These are phyloP conservation scores for Rhodotorula graminis DNA, from an alignment of 768 basidiomycete genomes.

Conservation along the genomic window DNA sequence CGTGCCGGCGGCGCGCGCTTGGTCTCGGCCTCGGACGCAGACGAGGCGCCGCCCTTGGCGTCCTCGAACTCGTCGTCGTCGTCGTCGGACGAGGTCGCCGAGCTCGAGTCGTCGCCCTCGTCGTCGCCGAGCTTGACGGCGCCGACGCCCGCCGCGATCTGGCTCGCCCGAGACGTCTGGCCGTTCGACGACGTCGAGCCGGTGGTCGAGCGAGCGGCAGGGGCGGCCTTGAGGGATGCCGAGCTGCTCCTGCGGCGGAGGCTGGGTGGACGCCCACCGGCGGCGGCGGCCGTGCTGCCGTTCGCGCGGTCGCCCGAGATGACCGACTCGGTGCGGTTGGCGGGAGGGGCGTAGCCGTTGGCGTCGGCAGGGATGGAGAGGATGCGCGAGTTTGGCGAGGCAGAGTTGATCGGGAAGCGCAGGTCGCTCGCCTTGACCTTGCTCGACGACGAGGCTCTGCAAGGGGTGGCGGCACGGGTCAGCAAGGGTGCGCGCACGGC, in stretches of 20 bases:
- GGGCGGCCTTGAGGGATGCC: not conserved
- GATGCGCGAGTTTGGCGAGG: conserved; percentile 32
- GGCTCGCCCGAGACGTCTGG: not conserved
- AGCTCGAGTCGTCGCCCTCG: not conserved
- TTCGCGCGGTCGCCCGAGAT: not conserved
- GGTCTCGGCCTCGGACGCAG: not conserved
- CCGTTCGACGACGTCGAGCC: not conserved
- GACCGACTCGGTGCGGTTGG: not conserved
- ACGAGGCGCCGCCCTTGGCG: not conserved
- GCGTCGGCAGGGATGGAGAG: conserved; percentile 14
- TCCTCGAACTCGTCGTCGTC: not conserved
- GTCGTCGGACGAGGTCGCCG: not conserved
- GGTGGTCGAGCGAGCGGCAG: not conserved
- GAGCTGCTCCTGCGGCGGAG: not conserved
- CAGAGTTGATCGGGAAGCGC: conserved; percentile 13
- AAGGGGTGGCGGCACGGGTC: not conserved
- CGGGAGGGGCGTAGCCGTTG: not conserved
- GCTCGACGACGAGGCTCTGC: not conserved
- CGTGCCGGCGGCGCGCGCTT: not conserved
- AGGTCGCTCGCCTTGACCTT: conserved; percentile 27
- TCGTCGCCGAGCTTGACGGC: not conserved
- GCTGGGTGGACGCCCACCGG: not conserved
- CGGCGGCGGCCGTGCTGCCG: not conserved
- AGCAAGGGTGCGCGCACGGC: not conserved
- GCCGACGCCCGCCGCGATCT: not conserved